These are phyloP conservation scores for Huntiella savannae DNA, from an alignment of 2,329 filamentous ascomycete genomes.

Conservation along the genomic window DNA sequence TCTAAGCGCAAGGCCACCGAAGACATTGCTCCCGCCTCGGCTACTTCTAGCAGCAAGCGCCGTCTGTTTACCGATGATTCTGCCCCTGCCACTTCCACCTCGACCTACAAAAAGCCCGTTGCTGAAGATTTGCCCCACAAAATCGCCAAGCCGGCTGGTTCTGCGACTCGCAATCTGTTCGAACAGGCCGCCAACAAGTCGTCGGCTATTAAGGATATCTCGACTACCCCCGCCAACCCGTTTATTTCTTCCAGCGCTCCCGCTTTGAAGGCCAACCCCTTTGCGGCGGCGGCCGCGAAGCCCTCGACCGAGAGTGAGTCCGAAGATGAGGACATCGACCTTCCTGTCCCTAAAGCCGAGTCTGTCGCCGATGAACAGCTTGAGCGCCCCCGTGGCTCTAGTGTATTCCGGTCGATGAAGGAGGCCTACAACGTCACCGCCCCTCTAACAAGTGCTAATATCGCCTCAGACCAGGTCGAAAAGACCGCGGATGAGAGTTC, in stretches of 20 bases:
- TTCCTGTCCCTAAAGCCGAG: not conserved
- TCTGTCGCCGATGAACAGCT: not conserved
- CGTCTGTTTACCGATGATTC: constrained; percentile 25
- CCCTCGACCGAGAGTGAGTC: constrained; percentile 30
- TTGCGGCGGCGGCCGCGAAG: constrained; percentile 29
- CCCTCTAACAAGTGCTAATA: constrained; percentile 25
- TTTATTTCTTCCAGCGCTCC: constrained; percentile 24
- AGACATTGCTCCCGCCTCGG: constrained; percentile 20
- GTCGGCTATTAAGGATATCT: not conserved
- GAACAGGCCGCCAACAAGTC: constrained; percentile 29
- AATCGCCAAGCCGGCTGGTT: constrained; percentile 28
- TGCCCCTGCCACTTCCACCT: constrained; percentile 13
- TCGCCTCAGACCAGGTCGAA: constrained; percentile 15
- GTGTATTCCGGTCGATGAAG: constrained; percentile 36
- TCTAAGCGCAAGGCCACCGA: constrained; percentile 39
- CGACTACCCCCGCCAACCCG: constrained; percentile 27
- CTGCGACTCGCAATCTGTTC: constrained; percentile 35
- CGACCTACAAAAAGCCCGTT: constrained; percentile 20
- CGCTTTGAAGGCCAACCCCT: constrained; percentile 1
- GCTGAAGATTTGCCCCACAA: constrained; percentile 32
- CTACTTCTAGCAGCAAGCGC: constrained; percentile 27
- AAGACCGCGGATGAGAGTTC: constrained; percentile 17
- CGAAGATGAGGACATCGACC: constrained; percentile 27
- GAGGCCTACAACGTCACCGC: constrained; percentile 28
- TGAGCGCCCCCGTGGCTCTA: constrained; percentile 14